These are phyloP conservation scores for Microcyclospora pomicola DNA, from an alignment of 2,329 filamentous ascomycete genomes.

Conservation along the genomic window DNA sequence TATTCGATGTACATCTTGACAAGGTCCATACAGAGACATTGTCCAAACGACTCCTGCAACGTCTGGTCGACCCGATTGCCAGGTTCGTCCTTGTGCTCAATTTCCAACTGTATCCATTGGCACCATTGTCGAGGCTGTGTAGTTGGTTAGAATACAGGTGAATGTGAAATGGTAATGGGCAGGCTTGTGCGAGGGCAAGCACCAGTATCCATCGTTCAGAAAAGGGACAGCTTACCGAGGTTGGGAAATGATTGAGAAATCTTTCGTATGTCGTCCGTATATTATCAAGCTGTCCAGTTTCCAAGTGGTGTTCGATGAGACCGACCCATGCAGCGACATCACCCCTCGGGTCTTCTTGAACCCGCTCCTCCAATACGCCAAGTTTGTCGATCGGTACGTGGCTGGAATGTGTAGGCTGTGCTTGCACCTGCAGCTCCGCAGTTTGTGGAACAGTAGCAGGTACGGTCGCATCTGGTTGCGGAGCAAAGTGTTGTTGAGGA, in stretches of 20 bases:
- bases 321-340: constrained; percentile 85
- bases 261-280: constrained; percentile 68
- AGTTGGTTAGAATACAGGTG: background rate
- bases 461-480: constrained; percentile 27
- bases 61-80: constrained; percentile 68
- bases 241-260: constrained; percentile 78
- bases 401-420: too few relatives aligned
- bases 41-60: constrained; percentile 65
- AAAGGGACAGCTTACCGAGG: constrained; percentile 60
- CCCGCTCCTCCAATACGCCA: constrained; percentile 73
- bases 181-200: background rate
- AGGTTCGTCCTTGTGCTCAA: constrained; percentile 57
- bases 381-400: constrained; percentile 52
- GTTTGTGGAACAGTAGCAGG: constrained; percentile 7
- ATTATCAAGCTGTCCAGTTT: constrained; percentile 68
- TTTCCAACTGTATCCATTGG: constrained; percentile 76
- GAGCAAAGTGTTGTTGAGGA: constrained; percentile 20
- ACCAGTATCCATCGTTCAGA: background rate
- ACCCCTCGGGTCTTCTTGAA: constrained; percentile 83
- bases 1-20: constrained; percentile 95
- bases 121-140: constrained; percentile 80
- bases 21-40: constrained; percentile 68
- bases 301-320: constrained; percentile 72
- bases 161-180: constrained; percentile 1
- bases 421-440: constrained; percentile 33